A percentile compares a stretch with the other conserved stretches of the same genome.
These are phyloP conservation scores for Tetrahymena malaccensis DNA, from an alignment of 73 alveolate species.

Conservation along the genomic window DNA sequence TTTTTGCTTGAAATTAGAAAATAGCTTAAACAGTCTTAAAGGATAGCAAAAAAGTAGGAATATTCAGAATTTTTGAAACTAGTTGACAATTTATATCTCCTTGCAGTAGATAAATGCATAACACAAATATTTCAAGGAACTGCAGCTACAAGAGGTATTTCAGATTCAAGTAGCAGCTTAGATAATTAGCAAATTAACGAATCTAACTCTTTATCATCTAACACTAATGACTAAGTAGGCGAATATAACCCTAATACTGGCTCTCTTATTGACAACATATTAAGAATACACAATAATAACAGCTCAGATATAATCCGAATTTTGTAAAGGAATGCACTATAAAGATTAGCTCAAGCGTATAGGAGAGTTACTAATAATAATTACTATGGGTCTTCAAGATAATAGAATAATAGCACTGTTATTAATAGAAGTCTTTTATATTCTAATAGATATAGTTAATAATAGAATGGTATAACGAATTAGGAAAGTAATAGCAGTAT, in stretches of 20 bases:
- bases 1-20: neutral
- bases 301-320: neutral
- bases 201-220: neutral
- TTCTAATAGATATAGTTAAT: neutral
- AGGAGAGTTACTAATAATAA: neutral
- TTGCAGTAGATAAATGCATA: neutral
- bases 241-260: neutral
- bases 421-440: neutral
- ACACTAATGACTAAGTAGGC: neutral
- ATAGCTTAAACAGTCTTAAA: neutral
- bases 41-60: neutral
- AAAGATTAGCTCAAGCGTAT: neutral
- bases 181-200: neutral
- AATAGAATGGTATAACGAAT: neutral
- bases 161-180: neutral
- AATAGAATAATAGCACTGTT: neutral
- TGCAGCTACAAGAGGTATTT: neutral
- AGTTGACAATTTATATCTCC: neutral
- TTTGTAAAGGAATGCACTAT: neutral
- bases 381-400: neutral
- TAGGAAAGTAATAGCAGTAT: neutral
- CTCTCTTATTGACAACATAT: neutral
- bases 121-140: neutral
- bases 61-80: neutral
- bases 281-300: neutral